Base-by-base conservation (phyloP, 179 eudicot genomes). In the Beta macrorhiza region DNA sequence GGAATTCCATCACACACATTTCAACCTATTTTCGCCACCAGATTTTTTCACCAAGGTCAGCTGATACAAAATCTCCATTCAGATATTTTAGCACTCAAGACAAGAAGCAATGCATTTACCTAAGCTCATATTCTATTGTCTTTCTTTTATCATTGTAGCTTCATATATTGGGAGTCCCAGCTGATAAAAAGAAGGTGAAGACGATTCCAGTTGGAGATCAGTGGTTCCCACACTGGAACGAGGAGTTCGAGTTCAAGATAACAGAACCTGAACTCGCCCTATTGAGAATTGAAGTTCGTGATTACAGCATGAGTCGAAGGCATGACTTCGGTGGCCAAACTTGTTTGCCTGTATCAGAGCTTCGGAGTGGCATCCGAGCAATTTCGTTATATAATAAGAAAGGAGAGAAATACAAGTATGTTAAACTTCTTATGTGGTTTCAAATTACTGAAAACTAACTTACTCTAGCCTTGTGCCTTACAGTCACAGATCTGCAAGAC, bases 321-420 rank as follows among this genome's bases (percentile, higher is more conserved):
- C 83, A 89, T 47, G 89, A 84, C 55, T 90, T 90, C 53, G 91
- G 86, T 53, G 93, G 93, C 56, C 91, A 90, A 76, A 89, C 93
- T 57, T 89, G 90, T 29, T 77, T 90, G 76, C 93, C 90, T 7
- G 79, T 90, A 5, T 85, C 89, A 4, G 90, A 89, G 56, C 77
- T 90, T 52, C 86, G 84, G 67, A 78, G 86, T 47, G 91, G 93
- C 55, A 82, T 90, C 37, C 87, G 91, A 82, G 82, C 93, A 14
- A 78, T 90, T 74, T 89, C 93, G 0, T 83, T 90, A 74, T 80
- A 86, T 76, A 57, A 85, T 74, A 81, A 83, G 57, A 87, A 82
- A 57, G 93, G 91, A 63, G 84, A 83, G 12, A 85, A 79, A 67
- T 90, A 90, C 84, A 84, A 79, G 84, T 83, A 79, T 53, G 90